Conservation (phyloP, 2,329 filamentous ascomycete species). For the Periconia macrospinosa region DNA sequence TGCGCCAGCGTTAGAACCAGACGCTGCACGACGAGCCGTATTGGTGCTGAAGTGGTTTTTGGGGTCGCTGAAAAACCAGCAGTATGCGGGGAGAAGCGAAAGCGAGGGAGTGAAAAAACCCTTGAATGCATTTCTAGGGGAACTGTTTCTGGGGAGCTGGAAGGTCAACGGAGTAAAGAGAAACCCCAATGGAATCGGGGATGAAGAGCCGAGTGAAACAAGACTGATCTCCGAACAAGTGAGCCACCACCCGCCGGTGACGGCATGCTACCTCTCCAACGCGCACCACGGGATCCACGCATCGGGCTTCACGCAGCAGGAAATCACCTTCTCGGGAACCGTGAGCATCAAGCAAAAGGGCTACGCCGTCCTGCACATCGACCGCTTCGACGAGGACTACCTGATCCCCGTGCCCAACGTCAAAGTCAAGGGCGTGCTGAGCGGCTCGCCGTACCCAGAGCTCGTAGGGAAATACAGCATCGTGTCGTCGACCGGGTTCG, state of each 20-base stretch:
- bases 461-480: constrained; percentile 46
- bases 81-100: constrained; percentile 49
- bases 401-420: constrained; percentile 50
- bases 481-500: constrained; percentile 45
- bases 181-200: not conserved
- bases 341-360: constrained; percentile 52
- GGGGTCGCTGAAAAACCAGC: constrained; percentile 50
- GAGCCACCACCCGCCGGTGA: constrained; percentile 51
- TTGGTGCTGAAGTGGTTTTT: constrained; percentile 55
- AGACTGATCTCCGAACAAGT: constrained; percentile 50
- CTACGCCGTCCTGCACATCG: constrained; percentile 48
- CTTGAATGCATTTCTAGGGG: constrained; percentile 54
- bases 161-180: not conserved
- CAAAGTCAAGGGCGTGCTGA: constrained; percentile 49
- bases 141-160: constrained; percentile 48
- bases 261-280: constrained; percentile 52
- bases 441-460: constrained; percentile 49
- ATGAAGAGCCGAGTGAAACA: constrained; percentile 38
- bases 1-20: constrained; percentile 46
- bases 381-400: constrained; percentile 49
- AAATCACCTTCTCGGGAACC: constrained; percentile 49
- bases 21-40: constrained; percentile 46
- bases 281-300: constrained; percentile 47
- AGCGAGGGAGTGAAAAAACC: constrained; percentile 54
- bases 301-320: constrained; percentile 51